These are phyloP conservation scores for Toxoplasma gondii DNA, from an alignment of 169 alveolate genomes.

Conservation along the genomic window DNA sequence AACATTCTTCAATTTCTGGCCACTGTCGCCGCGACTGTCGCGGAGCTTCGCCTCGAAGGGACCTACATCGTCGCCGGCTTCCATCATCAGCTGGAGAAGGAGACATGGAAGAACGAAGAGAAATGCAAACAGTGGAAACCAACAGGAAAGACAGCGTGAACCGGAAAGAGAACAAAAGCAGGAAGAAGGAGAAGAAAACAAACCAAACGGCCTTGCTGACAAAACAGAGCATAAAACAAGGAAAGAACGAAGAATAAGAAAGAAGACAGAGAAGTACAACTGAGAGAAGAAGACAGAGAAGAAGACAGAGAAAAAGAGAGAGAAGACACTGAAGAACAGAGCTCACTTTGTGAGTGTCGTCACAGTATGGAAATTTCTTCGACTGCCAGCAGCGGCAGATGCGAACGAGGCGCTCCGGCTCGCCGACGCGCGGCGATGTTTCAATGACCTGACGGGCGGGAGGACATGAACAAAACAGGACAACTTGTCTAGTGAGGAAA, in stretches of 20 bases:
- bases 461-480: not conserved
- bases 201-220: not conserved
- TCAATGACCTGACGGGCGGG: conserved; percentile 63
- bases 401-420: conserved; percentile 75
- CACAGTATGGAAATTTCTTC: conserved; percentile 85
- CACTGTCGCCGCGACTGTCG: not conserved
- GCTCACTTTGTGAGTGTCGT: conserved; percentile 84
- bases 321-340: not conserved
- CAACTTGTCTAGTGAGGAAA: too few relatives aligned
- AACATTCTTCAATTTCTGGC: not conserved
- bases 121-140: too few relatives aligned
- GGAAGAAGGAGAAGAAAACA: not conserved
- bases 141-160: not conserved
- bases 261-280: not conserved
- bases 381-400: conserved; percentile 90
- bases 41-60: conserved; percentile 39
- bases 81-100: conserved; percentile 33
- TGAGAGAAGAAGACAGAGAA: not conserved
- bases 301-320: not conserved
- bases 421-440: conserved; percentile 74
- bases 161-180: not conserved
- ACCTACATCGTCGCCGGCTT: conserved; percentile 58
- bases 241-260: not conserved
- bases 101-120: not conserved
- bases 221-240: too few relatives aligned